Evolutionary conservation across 1,139 yeast genomes (phyloP).

Genomic region (Protomyces pachydermus): DNA sequence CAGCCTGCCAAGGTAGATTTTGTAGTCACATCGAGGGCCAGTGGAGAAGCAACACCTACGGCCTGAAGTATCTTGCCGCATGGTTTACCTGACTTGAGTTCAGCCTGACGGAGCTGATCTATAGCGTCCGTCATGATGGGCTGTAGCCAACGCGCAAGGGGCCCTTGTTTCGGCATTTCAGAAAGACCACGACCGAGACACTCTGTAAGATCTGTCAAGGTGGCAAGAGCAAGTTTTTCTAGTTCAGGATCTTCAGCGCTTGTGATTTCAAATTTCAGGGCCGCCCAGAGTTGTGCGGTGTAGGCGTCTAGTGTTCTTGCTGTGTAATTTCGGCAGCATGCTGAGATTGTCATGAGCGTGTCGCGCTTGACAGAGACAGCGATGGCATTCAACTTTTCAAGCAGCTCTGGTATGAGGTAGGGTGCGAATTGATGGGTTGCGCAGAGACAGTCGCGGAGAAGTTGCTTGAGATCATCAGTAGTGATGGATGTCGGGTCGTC

Average conservation of each 20-base stretch:
- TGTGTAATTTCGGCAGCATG: constrained; percentile 54
- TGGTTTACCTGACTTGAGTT: constrained; percentile 55
- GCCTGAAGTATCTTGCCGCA: constrained; percentile 57
- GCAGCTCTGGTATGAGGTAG: constrained; percentile 68
- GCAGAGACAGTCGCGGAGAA: constrained; percentile 53
- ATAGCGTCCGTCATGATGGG: constrained; percentile 53
- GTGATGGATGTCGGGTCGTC: constrained; percentile 86
- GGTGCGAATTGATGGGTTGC: constrained; percentile 62
- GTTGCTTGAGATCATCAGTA: constrained; percentile 59
- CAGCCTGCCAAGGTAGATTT: constrained; percentile 42
- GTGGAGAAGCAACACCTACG: constrained; percentile 47
- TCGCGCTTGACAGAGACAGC: constrained; percentile 74
- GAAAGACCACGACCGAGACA: constrained; percentile 42
- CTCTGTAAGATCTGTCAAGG: constrained; percentile 45
- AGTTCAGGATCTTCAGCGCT: constrained; percentile 53
- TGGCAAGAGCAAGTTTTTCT: constrained; percentile 46
- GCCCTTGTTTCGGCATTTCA: constrained; percentile 35
- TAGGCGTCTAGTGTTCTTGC: constrained; percentile 46
- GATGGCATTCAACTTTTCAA: constrained; percentile 81
- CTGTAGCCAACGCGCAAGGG: constrained; percentile 35
- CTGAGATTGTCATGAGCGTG: constrained; percentile 56
- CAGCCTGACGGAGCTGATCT: constrained; percentile 50
- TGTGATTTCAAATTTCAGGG: constrained; percentile 76
- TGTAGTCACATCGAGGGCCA: constrained; percentile 49
- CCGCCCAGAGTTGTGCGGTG: constrained; percentile 81